Conservation (phyloP, 345 rosid genomes). For the Ceriops zippeliana region DNA sequence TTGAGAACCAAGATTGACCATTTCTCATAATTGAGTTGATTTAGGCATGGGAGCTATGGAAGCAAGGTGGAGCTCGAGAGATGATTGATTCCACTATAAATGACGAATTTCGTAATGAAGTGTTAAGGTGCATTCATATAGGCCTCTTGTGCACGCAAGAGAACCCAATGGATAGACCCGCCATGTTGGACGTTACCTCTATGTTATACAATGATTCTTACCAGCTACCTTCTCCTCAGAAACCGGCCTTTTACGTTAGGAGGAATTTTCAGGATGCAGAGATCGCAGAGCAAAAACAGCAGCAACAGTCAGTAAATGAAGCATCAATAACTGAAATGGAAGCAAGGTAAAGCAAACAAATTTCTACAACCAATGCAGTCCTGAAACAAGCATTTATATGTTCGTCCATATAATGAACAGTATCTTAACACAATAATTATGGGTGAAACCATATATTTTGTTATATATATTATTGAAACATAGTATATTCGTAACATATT, state of each 20-base stretch:
- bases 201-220: slow-evolving; percentile 12
- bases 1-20: no score
- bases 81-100: background rate
- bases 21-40: no score
- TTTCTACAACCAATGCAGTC: no score
- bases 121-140: slow-evolving; percentile 15
- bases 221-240: slow-evolving; percentile 10
- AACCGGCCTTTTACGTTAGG: slow-evolving; percentile 11
- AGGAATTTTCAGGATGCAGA: background rate
- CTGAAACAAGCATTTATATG: no score
- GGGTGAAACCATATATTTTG: no score
- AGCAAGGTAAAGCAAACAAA: slow-evolving; percentile 12
- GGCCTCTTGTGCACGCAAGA: slow-evolving; percentile 23
- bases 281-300: background rate
- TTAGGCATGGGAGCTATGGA: no score
- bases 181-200: slow-evolving; percentile 17
- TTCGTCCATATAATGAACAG: no score
- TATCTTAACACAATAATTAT: no score
- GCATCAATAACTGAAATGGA: slow-evolving; percentile 15
- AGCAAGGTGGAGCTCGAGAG: no score
- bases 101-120: background rate
- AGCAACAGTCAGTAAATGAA: background rate
- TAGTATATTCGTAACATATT: no score
- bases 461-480: no score
- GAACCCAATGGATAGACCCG: slow-evolving; percentile 17